Evolutionary conservation across 768 basidiomycete species (phyloP), one percentile per base, ranked within the genome.

Genomic region (Boletus edulis): DNA sequence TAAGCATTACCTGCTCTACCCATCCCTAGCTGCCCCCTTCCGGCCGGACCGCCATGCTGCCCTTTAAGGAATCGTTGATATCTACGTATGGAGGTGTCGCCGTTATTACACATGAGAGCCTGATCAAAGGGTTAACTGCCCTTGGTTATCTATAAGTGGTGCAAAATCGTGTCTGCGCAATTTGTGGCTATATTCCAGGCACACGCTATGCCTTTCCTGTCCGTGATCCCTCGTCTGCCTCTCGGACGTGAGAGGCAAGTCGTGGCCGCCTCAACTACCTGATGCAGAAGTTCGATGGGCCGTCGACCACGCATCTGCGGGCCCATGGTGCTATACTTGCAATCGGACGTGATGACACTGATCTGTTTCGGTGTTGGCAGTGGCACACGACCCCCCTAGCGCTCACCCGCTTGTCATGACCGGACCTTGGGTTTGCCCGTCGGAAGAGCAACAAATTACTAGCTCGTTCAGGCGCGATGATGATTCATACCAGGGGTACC

Each of bases 141-240:
- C 56, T 49, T 57, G 49, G 51, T 48, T 54, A 53, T 50, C 51
- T 60, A 54, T 57, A 50, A 18, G 41, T 50, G 15, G 42, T 24
- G 34, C 17, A 46, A n/a, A 32, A 46, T 38, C 32, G 37, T 32
- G 49, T 35, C 27, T 39, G 35, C 34, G 48, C 39, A 47, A 56
- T 53, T 59, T 55, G 54, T 46, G 57, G 54, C 44, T 46, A 47
- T 27, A 54, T 49, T 39, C 20, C 54, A 65, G 64, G 64, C 54
- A 65, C 64, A 32, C 12, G 46, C 22, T 37, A 54, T 56, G 35
- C 53, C 60, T 42, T 65, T 53, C 49, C 40, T 35, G 56, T 44
- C 40, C 29, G 22, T 15, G 40, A 57, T 62, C 15, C 31, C 49
- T 49, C 46, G 29, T 22, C 49, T 54, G 39, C 43, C 46, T 47